Percentiles rank a stretch among this genome's conserved stretches.
phyloP scores from a whole-genome alignment of 129 eudicot genomes.

The Deinandra increscens region DNA sequence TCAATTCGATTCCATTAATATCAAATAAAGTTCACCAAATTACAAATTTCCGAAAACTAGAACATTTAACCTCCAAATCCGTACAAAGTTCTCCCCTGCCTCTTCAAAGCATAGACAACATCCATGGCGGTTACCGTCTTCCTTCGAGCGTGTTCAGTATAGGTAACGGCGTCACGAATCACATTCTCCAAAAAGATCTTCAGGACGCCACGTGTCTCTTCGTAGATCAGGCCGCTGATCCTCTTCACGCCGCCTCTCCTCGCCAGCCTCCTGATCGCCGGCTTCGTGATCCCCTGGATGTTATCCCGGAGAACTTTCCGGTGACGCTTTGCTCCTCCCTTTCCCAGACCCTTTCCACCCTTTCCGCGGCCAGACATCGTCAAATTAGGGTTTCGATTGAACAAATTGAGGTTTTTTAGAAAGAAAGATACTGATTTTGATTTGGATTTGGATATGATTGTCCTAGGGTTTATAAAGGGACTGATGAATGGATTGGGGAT shows the following conservation, averaged over 20 bases:
- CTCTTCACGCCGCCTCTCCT: constrained; percentile 34
- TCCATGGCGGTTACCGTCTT: constrained; percentile 28
- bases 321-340: constrained; percentile 34
- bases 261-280: constrained; percentile 30
- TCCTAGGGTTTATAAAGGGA: no score
- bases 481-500: no score
- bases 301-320: constrained; percentile 30
- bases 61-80: constrained; percentile 22
- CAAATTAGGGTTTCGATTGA: no score
- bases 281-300: constrained; percentile 32
- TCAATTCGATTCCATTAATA: no score
- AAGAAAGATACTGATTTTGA: no score
- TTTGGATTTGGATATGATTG: no score
- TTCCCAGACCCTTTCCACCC: constrained; percentile 28
- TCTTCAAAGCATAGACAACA: constrained; percentile 30
- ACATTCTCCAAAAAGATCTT: constrained; percentile 36
- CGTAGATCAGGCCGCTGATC: constrained; percentile 26
- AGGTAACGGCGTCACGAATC: constrained; percentile 29
- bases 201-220: constrained; percentile 29
- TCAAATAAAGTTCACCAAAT: no score
- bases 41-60: no score
- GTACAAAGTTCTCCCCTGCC: constrained; percentile 20
- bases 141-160: constrained; percentile 28
- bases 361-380: constrained; percentile 30
- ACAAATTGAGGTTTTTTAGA: no score